Evolutionary conservation across 805 yeast genomes (phyloP).

Genomic region (Sugiyamaella marilandica): DNA sequence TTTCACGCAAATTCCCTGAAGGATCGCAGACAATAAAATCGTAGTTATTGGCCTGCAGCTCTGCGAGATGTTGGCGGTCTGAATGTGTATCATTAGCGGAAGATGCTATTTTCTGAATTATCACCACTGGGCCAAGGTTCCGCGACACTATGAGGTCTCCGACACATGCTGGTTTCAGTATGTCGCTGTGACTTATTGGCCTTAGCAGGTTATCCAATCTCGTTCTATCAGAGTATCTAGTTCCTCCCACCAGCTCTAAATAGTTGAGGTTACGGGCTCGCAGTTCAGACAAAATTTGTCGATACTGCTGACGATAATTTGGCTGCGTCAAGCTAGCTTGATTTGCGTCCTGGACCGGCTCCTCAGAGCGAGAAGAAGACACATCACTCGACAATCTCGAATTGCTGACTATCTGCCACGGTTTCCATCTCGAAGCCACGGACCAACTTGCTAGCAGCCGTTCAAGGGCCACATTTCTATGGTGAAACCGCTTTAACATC

Average conservation of each 20-base stretch:
- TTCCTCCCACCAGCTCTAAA: not conserved
- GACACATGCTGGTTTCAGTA: not conserved
- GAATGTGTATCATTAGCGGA: not conserved
- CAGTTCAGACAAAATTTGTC: not conserved
- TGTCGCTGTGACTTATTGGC: not conserved
- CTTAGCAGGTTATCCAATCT: not conserved
- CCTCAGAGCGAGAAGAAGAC: too few relatives aligned
- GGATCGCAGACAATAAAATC: conserved; percentile 6
- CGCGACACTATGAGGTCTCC: conserved; percentile 6
- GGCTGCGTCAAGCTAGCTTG: not conserved
- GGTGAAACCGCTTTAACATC: too few relatives aligned
- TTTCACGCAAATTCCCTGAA: conserved; percentile 9
- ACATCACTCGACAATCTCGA: too few relatives aligned
- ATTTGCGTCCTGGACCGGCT: too few relatives aligned
- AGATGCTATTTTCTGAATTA: not conserved
- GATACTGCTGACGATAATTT: not conserved
- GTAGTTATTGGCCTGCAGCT: conserved; percentile 1
- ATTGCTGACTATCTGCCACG: too few relatives aligned
- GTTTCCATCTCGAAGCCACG: too few relatives aligned
- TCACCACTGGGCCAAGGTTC: conserved; percentile 8
- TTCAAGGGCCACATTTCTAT: too few relatives aligned
- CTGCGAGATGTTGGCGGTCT: not conserved
- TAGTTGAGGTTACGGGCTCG: not conserved
- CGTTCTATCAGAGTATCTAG: not conserved
- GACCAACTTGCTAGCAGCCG: too few relatives aligned